These are phyloP conservation scores for Croton setiger DNA, from an alignment of 441 rosid genomes.

Conservation along the genomic window DNA sequence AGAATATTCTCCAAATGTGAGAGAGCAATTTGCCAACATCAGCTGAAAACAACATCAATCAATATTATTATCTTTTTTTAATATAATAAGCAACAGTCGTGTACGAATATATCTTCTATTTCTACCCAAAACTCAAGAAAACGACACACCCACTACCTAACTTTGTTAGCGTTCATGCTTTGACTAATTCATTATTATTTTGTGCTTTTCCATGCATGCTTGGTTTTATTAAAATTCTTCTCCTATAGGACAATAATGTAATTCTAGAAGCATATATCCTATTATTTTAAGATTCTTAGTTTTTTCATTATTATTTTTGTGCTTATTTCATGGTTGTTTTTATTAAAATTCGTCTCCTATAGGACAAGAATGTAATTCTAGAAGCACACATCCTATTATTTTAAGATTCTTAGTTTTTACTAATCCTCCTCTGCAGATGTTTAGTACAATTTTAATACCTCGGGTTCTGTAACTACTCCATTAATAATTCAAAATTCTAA, in stretches of 20 bases:
- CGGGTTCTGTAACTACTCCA: neutral
- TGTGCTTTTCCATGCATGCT: neutral
- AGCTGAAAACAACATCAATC: conserved; percentile 38
- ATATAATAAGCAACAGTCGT: neutral
- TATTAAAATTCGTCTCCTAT: neutral
- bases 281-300: neutral
- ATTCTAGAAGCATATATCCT: neutral
- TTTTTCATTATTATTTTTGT: neutral
- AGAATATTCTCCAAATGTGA: conserved; percentile 81
- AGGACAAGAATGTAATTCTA: neutral
- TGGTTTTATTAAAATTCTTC: neutral
- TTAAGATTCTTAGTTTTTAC: neutral
- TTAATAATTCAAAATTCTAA: neutral
- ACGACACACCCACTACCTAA: neutral
- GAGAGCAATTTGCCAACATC: conserved; percentile 39
- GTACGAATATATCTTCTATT: neutral
- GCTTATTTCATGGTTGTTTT: neutral
- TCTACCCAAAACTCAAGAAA: neutral
- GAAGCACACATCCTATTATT: neutral
- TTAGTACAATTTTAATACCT: neutral
- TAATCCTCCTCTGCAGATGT: neutral
- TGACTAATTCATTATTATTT: conserved; percentile 1
- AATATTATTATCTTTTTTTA: neutral
- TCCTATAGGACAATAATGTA: neutral
- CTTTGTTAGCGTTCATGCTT: neutral